Evolutionary conservation across 148 eudicot genomes (phyloP).

Genomic region (Persicaria tinctoria): DNA sequence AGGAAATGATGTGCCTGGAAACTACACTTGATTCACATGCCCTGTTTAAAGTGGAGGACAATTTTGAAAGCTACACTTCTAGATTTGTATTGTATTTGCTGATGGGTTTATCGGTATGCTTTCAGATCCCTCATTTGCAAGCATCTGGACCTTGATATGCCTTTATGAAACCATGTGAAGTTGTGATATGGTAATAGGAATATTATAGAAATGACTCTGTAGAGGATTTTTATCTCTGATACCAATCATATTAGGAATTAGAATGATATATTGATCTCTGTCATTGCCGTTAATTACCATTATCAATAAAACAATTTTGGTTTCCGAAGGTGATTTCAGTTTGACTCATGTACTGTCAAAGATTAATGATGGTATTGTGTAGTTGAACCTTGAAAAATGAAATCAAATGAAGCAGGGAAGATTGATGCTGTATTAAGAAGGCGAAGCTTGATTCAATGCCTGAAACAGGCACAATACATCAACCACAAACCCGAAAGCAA

Average conservation of each 20-base stretch:
- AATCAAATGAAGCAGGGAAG: no score
- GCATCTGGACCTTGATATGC: not conserved
- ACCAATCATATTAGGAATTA: not conserved
- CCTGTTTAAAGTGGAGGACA: not conserved
- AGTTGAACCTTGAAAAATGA: no score
- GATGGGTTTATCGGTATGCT: not conserved
- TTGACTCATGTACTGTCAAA: not conserved
- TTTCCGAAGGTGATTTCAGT: not conserved
- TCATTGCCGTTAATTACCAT: not conserved
- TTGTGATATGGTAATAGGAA: not conserved
- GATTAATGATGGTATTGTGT: not conserved
- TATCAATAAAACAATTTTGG: not conserved
- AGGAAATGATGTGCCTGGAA: not conserved
- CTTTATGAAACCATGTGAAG: not conserved
- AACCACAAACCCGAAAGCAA: no score
- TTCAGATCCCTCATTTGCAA: not conserved
- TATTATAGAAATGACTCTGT: not conserved
- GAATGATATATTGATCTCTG: not conserved
- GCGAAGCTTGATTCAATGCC: no score
- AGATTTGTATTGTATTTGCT: not conserved
- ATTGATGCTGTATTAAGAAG: no score
- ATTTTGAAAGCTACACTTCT: not conserved
- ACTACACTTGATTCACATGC: not conserved
- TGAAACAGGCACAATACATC: no score
- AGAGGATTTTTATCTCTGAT: not conserved